Evolutionary conservation across 2,329 filamentous ascomycete genomes (phyloP).

Genomic region (Sarocladium brachiariae): DNA sequence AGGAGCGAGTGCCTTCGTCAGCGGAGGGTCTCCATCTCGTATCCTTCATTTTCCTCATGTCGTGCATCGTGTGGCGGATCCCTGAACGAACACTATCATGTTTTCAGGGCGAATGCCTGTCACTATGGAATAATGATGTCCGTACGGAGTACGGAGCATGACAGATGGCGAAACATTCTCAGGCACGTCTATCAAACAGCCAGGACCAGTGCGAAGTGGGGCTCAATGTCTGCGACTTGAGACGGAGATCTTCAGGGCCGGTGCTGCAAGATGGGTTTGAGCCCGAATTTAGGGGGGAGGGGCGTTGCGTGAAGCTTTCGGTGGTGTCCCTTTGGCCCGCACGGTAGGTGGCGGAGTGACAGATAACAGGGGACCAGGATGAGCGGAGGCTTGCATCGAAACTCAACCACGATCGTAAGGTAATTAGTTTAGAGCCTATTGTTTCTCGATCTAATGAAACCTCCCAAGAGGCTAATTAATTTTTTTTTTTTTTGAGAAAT

Average conservation of each 20-base stretch:
- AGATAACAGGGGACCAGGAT: constrained; percentile 5
- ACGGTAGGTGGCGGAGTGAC: constrained; percentile 6
- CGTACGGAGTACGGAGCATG: neutral
- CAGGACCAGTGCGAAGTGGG: neutral
- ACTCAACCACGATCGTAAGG: neutral
- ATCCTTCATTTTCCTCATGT: constrained; percentile 9
- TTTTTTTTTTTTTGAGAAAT: too few species aligned
- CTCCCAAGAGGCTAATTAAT: too few species aligned
- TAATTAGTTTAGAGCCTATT: neutral
- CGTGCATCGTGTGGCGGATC: constrained; percentile 9
- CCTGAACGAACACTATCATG: neutral
- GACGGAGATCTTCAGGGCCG: constrained; percentile 3
- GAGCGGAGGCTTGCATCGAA: neutral
- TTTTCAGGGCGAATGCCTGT: neutral
- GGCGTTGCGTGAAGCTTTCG: neutral
- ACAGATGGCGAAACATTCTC: constrained; percentile 8
- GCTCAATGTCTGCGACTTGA: neutral
- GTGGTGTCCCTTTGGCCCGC: neutral
- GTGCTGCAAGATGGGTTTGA: constrained; percentile 5
- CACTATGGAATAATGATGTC: neutral
- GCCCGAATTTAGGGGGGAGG: constrained; percentile 5
- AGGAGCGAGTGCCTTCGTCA: neutral
- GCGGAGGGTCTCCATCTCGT: constrained; percentile 5
- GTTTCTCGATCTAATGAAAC: neutral
- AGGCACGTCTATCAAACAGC: neutral